Conservation (phyloP, 2,329 filamentous ascomycete genomes). For the Xylaria sp. region DNA sequence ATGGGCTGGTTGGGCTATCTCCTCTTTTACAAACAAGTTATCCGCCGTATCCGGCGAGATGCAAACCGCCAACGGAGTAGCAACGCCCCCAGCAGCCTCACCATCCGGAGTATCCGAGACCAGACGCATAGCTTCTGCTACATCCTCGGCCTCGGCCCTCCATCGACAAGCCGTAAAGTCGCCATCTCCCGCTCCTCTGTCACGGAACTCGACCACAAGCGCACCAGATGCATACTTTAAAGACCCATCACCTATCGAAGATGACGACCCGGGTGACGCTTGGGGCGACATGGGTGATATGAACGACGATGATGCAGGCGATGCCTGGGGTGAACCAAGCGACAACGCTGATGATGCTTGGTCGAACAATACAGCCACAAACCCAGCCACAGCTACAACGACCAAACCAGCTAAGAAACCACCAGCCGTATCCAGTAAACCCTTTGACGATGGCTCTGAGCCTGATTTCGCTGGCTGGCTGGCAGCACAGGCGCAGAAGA, state of each 20-base stretch:
- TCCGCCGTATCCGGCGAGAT: conserved; percentile 87
- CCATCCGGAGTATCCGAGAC: conserved; percentile 47
- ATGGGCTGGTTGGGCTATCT: conserved; percentile 98
- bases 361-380: conserved; percentile 22
- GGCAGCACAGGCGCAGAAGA: conserved; percentile 82
- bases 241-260: conserved; percentile 56
- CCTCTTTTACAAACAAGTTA: conserved; percentile 95
- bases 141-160: conserved; percentile 61
- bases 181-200: conserved; percentile 51
- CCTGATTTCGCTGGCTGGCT: conserved; percentile 97
- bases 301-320: conserved; percentile 61
- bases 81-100: conserved; percentile 46
- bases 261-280: conserved; percentile 67
- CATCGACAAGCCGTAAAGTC: conserved; percentile 66
- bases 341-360: conserved; percentile 44
- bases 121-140: conserved; percentile 43
- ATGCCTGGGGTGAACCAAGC: conserved; percentile 74
- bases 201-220: conserved; percentile 55
- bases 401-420: conserved; percentile 40
- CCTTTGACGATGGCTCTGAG: conserved; percentile 83
- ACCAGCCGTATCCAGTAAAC: conserved; percentile 46
- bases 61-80: conserved; percentile 59
- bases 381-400: neutral
- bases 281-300: conserved; percentile 72
- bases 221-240: conserved; percentile 47